Evolutionary conservation across 2,329 filamentous ascomycete species (phyloP), one percentile per base, ranked within the genome.

Genomic region (Penicillium sp.): DNA sequence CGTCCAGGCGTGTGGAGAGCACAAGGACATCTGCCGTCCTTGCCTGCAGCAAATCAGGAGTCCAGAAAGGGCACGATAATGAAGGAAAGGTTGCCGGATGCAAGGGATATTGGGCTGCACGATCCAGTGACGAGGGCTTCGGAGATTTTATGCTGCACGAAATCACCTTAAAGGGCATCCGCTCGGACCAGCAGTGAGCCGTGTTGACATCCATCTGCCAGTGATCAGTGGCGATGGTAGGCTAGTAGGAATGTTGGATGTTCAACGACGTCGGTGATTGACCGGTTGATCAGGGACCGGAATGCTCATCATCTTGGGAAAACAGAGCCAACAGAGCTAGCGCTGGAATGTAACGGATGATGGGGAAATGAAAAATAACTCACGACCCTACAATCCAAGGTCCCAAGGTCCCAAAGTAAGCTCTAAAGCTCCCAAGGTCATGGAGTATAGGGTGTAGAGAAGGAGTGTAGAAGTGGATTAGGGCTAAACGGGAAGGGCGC

Each of bases 21-120:
- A 31, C 52, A 52, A 58, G 57, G 52, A 58, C 56, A 54, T 55
- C 44, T 52, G 54, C 57, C 52, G 52, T 64, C 64, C 64, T 64
- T 64, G 62, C 60, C 54, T 34, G 61, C 61, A 61, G 55, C 62
- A 64, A 69, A 69, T 67, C 63, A 67, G 67, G 62, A 61, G 59
- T 55, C 52, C 55, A 58, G 62, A 60, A 59, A 60, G 57, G 59
- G 58, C 56, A 59, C 56, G 60, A 65, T 62, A 23, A 59, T 56
- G 60, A 61, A 59, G 52, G 56, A 57, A 54, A 49, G 58, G 51
- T 46, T 44, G 40, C 49, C 42, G 38, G 51, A 67, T 58, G 67
- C 67, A 69, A 69, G 67, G 67, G 64, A 58, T 56, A 45, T 43
- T 50, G 47, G 51, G 51, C 57, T 55, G 57, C 63, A 67, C 63